Conservation (phyloP, 2,329 filamentous ascomycete species). For the Paraphoma sp. region DNA sequence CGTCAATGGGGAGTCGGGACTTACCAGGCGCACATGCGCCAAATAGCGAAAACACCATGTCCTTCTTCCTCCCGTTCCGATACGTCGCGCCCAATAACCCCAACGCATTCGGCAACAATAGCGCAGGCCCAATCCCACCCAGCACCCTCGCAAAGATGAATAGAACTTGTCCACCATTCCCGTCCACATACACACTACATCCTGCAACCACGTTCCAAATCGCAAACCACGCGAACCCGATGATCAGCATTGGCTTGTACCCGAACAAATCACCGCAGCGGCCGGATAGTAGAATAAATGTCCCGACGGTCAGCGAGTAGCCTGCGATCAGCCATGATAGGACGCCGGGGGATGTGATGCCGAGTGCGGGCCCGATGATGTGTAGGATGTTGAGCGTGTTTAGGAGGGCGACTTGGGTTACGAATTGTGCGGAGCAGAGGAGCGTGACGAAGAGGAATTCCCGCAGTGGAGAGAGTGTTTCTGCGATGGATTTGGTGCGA, state of each 20-base stretch:
- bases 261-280: conserved; percentile 60
- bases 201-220: conserved; percentile 57
- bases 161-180: conserved; percentile 36
- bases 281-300: conserved; percentile 59
- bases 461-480: conserved; percentile 26
- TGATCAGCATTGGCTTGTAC: conserved; percentile 56
- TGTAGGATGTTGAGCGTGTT: conserved; percentile 49
- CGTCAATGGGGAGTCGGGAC: not conserved
- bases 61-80: conserved; percentile 62
- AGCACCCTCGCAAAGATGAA: conserved; percentile 48
- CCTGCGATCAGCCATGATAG: conserved; percentile 58
- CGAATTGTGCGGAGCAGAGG: conserved; percentile 34
- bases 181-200: conserved; percentile 48
- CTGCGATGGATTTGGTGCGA: conserved; percentile 27
- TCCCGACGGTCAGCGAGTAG: conserved; percentile 58
- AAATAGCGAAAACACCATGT: conserved; percentile 64
- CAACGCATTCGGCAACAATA: conserved; percentile 69
- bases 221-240: conserved; percentile 59
- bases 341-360: conserved; percentile 48
- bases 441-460: conserved; percentile 35
- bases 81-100: conserved; percentile 68
- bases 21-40: conserved; percentile 56
- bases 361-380: conserved; percentile 52
- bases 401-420: conserved; percentile 52
- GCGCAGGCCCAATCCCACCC: conserved; percentile 65